Evolutionary conservation across 192 early-diverging fungal species (phyloP), one percentile per base, ranked within the genome.

Genomic region (Ambispora gerdemannii): DNA sequence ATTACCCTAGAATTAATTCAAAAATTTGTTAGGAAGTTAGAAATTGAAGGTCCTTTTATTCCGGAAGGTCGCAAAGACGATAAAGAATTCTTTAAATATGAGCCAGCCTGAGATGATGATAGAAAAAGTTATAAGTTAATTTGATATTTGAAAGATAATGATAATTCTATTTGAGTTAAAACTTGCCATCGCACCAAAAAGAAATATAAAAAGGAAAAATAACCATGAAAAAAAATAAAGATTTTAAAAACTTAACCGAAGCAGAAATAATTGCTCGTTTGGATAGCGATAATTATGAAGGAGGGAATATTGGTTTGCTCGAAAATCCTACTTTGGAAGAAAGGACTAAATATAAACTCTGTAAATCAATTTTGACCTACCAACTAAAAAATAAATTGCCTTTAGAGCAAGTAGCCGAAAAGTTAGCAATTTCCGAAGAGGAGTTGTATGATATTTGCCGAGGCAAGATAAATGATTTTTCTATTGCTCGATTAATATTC

Each of bases 321-420:
- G 24, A 59, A 59, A 59, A 59, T 20, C 24, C 56, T 20, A 59
- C 56, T 24, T 59, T 59, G 56, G 56, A 59, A 59, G 56, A 59
- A 59, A 59, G 56, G 24, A 59, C 56, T 20, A 59, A 59, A 59
- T 59, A 59, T 59, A 59, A 25, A 59, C 13, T 59, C n/a, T 59
- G 56, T 25, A 59, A 59, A 59, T 3, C 2, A 20, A 59, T 59
- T 59, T 25, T 59, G 24, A 59, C 56, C 24, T 59, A 59, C 24
- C 56, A 59, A 25, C 24, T 6, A 59, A 59, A 59, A 20, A 59
- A 59, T 59, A 59, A 59, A 59, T 59, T 59, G 24, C 30, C n/a
- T 59, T 59, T 59, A 28, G 56, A 31, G 24, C 56, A 59, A 59
- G 56, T 59, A 24, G 56, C 56, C 2, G 24, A 59, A 59, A 59